A percentile compares a stretch with the other conserved stretches of the same genome.
Conservation (phyloP, 257 asterid species). For the Solanum clarkiae region DNA sequence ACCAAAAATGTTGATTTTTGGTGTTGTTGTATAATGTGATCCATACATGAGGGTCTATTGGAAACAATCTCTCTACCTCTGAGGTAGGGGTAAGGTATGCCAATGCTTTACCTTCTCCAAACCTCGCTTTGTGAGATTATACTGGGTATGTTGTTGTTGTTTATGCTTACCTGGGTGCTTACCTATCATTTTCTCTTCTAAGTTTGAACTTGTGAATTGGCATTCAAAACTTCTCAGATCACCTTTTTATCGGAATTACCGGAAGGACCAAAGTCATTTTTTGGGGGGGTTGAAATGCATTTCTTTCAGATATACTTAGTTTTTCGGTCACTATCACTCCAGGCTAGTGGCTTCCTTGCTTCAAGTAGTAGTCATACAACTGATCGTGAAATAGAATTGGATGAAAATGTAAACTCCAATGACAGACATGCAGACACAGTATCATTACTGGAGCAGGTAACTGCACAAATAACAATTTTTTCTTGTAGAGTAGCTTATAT, state of each 20-base stretch:
- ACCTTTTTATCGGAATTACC: not conserved
- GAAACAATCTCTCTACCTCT: not conserved
- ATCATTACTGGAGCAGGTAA: conserved; percentile 76
- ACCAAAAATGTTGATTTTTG: not conserved
- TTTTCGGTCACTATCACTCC: not conserved
- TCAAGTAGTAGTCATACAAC: conserved; percentile 51
- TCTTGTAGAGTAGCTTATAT: not conserved
- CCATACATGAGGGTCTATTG: not conserved
- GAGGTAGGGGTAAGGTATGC: not conserved
- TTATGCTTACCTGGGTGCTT: not conserved
- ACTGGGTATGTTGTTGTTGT: not conserved
- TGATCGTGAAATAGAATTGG: conserved; percentile 65
- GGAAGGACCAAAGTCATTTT: not conserved
- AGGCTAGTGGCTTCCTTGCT: conserved; percentile 88
- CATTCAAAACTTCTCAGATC: not conserved
- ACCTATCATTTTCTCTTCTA: not conserved
- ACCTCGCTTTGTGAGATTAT: not conserved
- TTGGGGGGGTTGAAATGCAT: not conserved
- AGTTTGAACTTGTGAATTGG: not conserved
- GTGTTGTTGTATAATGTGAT: not conserved
- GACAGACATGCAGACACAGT: conserved; percentile 43
- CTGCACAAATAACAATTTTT: not conserved
- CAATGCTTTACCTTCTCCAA: not conserved
- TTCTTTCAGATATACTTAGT: not conserved
- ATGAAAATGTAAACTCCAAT: conserved; percentile 43